A percentile compares a stretch with the other conserved stretches of the same genome.
phyloP scores from a whole-genome alignment of 2,329 filamentous ascomycete genomes.

The Colletotrichum sp. region DNA sequence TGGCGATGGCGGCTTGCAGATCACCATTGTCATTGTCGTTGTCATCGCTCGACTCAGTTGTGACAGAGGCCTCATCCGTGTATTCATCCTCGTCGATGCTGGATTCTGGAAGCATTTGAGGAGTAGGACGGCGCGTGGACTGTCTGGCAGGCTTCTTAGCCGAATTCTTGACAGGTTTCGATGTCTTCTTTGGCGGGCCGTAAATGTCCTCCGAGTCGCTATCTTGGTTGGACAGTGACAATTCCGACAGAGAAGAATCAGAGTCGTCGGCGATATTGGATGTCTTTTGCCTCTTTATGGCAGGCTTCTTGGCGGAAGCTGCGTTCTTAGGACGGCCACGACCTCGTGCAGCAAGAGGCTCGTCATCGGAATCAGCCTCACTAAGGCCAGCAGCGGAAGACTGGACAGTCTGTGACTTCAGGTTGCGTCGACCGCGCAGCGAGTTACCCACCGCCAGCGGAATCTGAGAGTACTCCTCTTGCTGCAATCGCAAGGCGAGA shows the following conservation, averaged over 20 bases:
- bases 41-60: background rate
- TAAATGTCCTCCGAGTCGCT: background rate
- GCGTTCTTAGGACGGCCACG: constrained; percentile 33
- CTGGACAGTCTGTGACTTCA: background rate
- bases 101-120: background rate
- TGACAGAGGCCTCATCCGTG: background rate
- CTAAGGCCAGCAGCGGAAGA: background rate
- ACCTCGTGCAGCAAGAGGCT: background rate
- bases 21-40: background rate
- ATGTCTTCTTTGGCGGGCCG: background rate
- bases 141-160: background rate
- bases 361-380: constrained; percentile 11
- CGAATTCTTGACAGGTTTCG: background rate
- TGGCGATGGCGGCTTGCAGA: background rate
- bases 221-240: background rate
- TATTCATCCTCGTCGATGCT: background rate
- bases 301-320: constrained; percentile 26
- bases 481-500: constrained; percentile 38
- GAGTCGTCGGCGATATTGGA: background rate
- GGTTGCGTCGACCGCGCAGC: background rate
- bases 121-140: background rate
- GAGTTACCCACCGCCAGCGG: background rate
- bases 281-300: constrained; percentile 15
- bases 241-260: constrained; percentile 21
- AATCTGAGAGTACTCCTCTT: constrained; percentile 33